Conservation (phyloP, 2,329 filamentous ascomycete genomes). For the Talaromyces sp. region DNA sequence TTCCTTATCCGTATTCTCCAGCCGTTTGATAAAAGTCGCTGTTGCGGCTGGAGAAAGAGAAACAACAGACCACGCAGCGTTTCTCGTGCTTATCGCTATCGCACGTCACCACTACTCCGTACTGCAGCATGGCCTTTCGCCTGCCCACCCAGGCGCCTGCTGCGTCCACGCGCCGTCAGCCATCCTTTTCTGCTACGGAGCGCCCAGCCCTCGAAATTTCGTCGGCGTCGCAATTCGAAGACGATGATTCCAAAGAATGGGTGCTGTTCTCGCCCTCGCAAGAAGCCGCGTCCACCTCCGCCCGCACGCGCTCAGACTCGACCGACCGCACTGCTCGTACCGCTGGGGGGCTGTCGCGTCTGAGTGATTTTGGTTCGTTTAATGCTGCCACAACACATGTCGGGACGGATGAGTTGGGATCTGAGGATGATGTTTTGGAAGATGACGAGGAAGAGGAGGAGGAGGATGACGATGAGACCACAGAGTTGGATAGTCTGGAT, state of each 20-base stretch:
- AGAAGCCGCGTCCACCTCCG: constrained; percentile 57
- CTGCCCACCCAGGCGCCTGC: constrained; percentile 29
- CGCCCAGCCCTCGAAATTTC: constrained; percentile 21
- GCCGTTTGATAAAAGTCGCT: neutral
- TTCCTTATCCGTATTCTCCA: neutral
- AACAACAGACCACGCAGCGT: no score
- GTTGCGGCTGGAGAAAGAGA: constrained; percentile 1
- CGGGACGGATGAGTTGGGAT: constrained; percentile 40
- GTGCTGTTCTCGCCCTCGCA: constrained; percentile 82
- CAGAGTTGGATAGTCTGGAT: constrained; percentile 89
- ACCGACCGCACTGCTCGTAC: constrained; percentile 61
- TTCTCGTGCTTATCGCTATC: constrained; percentile 5
- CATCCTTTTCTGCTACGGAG: constrained; percentile 26
- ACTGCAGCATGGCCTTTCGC: constrained; percentile 38
- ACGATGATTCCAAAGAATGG: constrained; percentile 85
- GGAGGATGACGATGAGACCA: constrained; percentile 45
- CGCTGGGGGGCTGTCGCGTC: constrained; percentile 54
- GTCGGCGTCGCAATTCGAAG: constrained; percentile 10
- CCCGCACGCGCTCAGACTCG: constrained; percentile 62
- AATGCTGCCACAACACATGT: constrained; percentile 53
- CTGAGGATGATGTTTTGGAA: constrained; percentile 39
- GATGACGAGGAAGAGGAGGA: constrained; percentile 40
- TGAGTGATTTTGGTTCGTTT: constrained; percentile 77
- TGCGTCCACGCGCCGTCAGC: constrained; percentile 18
- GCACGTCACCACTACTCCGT: neutral